phyloP scores from a whole-genome alignment of 1,139 yeast species.

The Candida mesenterica region DNA sequence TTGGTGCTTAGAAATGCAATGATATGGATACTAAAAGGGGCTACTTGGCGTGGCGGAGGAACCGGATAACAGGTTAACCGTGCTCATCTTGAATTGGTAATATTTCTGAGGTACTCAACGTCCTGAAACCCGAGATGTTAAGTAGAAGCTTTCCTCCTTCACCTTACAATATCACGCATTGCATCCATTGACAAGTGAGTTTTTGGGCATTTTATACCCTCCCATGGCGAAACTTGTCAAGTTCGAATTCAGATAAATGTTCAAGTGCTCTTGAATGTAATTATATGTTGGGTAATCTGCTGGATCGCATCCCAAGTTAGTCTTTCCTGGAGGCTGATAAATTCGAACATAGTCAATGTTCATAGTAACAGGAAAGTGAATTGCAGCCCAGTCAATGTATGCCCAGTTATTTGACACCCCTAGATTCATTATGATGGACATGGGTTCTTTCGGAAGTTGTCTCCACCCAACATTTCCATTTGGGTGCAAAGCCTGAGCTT shows the following conservation, averaged over 20 bases:
- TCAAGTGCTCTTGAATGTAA: slow-evolving; percentile 22
- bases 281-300: slow-evolving; percentile 24
- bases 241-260: slow-evolving; percentile 24
- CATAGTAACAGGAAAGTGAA: slow-evolving; percentile 26
- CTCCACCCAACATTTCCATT: slow-evolving; percentile 30
- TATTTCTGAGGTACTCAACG: not conserved
- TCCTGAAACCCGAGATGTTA: not conserved
- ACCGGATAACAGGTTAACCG: too few relatives aligned
- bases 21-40: too few relatives aligned
- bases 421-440: slow-evolving; percentile 28
- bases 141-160: not conserved
- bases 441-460: slow-evolving; percentile 27
- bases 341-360: slow-evolving; percentile 26
- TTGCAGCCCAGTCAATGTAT: slow-evolving; percentile 29
- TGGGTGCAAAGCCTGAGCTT: slow-evolving; percentile 25
- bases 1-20: too few relatives aligned
- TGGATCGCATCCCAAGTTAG: slow-evolving; percentile 28
- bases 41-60: too few relatives aligned
- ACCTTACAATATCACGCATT: not conserved
- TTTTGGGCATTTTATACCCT: slow-evolving; percentile 25
- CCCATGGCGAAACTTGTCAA: slow-evolving; percentile 23
- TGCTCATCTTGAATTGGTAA: too few relatives aligned
- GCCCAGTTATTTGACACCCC: slow-evolving; percentile 33
- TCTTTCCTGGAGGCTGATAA: slow-evolving; percentile 24
- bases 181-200: slow-evolving; percentile 9